These are phyloP conservation scores for Cladophialophora yegresii DNA, from an alignment of 2,329 filamentous ascomycete genomes.

Conservation along the genomic window DNA sequence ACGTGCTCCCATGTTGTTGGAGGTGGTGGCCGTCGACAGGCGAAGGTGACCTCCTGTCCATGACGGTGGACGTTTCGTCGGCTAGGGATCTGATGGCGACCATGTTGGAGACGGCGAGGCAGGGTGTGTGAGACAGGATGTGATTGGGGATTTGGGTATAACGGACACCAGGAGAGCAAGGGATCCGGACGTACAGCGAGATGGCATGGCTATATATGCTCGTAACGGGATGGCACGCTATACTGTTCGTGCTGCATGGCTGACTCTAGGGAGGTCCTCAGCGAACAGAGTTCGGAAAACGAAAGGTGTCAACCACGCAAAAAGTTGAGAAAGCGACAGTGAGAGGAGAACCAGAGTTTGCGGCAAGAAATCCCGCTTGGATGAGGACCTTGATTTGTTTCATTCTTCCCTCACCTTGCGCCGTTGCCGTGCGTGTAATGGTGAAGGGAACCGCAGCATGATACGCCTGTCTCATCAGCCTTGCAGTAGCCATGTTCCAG, in stretches of 20 bases:
- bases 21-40: not conserved
- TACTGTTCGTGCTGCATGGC: not conserved
- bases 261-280: not conserved
- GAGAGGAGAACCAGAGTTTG: not conserved
- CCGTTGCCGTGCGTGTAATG: not conserved
- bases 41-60: not conserved
- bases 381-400: not conserved
- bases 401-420: not conserved
- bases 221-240: too few species aligned
- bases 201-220: not conserved
- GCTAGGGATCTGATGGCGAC: not conserved
- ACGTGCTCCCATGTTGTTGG: too few species aligned
- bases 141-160: not conserved
- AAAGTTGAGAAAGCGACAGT: not conserved
- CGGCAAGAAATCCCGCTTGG: not conserved
- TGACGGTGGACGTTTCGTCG: not conserved
- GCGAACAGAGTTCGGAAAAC: not conserved
- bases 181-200: not conserved
- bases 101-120: not conserved
- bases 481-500: not conserved
- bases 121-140: not conserved
- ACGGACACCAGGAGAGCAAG: not conserved
- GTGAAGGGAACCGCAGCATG: not conserved
- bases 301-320: not conserved
- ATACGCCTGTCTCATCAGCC: slow-evolving; percentile 3